Evolutionary conservation across 179 eudicot genomes (phyloP), one percentile per base, ranked within the genome.

Genomic region (Nepenthes alata): DNA sequence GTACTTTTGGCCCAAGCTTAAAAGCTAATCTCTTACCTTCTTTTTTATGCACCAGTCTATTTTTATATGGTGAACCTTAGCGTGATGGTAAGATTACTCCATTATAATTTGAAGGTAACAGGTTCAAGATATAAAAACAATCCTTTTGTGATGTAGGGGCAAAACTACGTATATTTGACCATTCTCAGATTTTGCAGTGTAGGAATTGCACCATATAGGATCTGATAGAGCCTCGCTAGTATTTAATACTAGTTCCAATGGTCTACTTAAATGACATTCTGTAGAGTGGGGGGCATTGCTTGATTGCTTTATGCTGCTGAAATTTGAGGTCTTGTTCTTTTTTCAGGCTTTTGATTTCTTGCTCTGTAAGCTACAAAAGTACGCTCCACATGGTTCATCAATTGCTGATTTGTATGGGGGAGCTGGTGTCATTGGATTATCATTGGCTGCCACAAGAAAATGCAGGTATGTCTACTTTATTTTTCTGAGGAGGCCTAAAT

Each of bases 361-460:
- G 74, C 94, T 93, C 44, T 81, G 69, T 61, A 87, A 79, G 77
- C 70, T 93, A 73, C 98, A 93, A 14, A 93, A 83, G 72, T 87
- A 83, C 79, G 95, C 90, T 56, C 94, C 82, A 10, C 16, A 44
- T 59, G 95, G 95, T 55, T 74, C 97, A 57, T 83, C 98, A 45
- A 96, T 90, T 70, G 81, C 77, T 81, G 98, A 89, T 75, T 81
- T 93, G 15, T 89, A 93, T 75, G 98, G 95, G 59, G 98, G 98
- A 77, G 90, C 94, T 73, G 98, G 98, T 74, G 94, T 87, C 10
- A 93, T 93, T 74, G 98, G 97, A 68, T 81, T 93, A 64, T 93
- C 98, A 68, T 82, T 93, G 73, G 95, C 95, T 64, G 80, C 78
- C 67, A 50, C 84, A 52, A 85, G 85, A 77, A 93, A 90, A 71